Conservation (phyloP, 805 yeast genomes). For the Saccharomyces mikatae region DNA sequence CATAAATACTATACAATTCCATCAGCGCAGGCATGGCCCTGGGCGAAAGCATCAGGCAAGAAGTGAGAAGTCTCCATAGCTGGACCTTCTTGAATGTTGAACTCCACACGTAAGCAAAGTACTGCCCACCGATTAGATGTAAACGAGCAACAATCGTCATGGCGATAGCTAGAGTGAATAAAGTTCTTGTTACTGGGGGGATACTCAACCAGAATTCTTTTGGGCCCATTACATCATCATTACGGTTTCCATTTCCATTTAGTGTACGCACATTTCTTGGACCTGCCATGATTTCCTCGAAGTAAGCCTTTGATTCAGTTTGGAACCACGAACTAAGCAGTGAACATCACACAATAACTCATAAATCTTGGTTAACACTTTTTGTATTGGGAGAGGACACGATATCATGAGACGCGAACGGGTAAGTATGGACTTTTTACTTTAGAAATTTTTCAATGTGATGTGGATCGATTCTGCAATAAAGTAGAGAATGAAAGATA, state of each 20-base stretch:
- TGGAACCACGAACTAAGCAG: not conserved
- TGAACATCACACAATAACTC: not conserved
- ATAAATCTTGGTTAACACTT: not conserved
- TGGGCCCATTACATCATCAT: constrained; percentile 2
- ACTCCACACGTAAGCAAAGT: constrained; percentile 15
- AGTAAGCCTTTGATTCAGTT: not conserved
- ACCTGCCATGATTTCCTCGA: not conserved
- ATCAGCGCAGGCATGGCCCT: constrained; percentile 21
- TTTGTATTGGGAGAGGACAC: not conserved
- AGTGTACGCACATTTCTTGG: not conserved
- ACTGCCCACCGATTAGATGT: constrained; percentile 23
- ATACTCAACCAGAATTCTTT: constrained; percentile 27
- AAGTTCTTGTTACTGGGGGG: constrained; percentile 55
- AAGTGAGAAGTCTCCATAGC: constrained; percentile 25
- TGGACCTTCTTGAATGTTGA: constrained; percentile 14
- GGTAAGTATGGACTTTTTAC: not conserved
- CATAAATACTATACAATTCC: constrained; percentile 22
- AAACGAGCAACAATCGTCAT: constrained; percentile 36
- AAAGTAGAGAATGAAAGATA: not conserved
- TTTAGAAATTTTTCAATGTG: not conserved
- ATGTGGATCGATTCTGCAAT: not conserved
- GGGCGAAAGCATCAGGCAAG: constrained; percentile 19
- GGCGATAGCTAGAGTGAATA: constrained; percentile 41
- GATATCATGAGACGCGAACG: not conserved
- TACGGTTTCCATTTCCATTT: not conserved